Base-by-base conservation (phyloP, 2,329 filamentous ascomycete species). In the Zymoseptoria passerinii region DNA sequence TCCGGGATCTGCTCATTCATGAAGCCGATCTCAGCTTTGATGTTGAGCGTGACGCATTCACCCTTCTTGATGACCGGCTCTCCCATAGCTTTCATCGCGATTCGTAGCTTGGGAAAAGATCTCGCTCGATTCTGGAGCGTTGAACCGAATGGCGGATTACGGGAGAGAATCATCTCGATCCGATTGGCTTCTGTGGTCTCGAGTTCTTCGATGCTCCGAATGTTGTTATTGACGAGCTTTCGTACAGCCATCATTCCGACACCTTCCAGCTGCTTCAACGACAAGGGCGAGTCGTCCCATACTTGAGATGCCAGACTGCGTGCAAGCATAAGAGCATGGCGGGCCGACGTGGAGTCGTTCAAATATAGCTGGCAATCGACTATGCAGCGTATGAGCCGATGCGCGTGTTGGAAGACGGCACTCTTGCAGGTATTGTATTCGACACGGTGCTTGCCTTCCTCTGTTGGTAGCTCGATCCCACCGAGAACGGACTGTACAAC, bases 251-350 rank as follows among this genome's bases (percentile, higher is more conserved):
- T 89, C 4, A 84, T 77, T 0, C 94, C 94, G 61, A 97, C 82
- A 2, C 85, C 82, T 0, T 89, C 84, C 1, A 99, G 80, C 71
- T 97, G 92, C 60, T 88, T 87, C 68, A 99, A 81, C 65, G 96
- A 89, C 20, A 87, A 78, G 0, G 89, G 83, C 1, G 85, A 88
- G 35, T 88, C 85, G 67, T 99, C 94, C 94, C 92, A 96, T 1
- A 80, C 80, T 59, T 81, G 83, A 1, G 91, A 88, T 20, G 83
- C 81, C 54, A 97, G 75, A 63, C 89, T 90, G 58, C 92, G 81
- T 52, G 87, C 81, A 5, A 97, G 80, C 67, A 92, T 88, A 1
- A 97, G 79, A 5, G 87, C 87, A 61, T 85, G 84, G 28, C 81
- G 81, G 1, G 84, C 80, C 1, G 87, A 81, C 4, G 84, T 72